phyloP scores from a whole-genome alignment of 371 early-diverging fungal genomes.

The Nematocida ausubeli region DNA sequence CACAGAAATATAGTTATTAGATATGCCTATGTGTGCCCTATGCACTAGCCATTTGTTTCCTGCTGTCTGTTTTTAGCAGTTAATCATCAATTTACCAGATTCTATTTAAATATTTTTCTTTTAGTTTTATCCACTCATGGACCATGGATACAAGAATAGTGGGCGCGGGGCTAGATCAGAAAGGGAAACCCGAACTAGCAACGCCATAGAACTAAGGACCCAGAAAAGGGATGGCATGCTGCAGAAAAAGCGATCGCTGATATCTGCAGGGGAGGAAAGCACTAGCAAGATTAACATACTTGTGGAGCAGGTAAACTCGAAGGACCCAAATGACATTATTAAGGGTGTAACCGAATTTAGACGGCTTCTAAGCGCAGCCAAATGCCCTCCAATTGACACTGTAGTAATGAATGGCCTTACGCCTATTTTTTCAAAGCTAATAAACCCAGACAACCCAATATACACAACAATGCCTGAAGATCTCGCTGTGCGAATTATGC shows the following conservation, averaged over 20 bases:
- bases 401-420: constrained; percentile 87
- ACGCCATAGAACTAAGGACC: constrained; percentile 62
- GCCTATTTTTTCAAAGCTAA: constrained; percentile 86
- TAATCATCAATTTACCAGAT: no score
- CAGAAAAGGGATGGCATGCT: constrained; percentile 65
- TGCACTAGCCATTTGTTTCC: no score
- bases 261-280: not conserved
- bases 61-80: no score
- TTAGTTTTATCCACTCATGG: constrained; percentile 30
- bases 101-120: constrained; percentile 26
- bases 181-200: constrained; percentile 31
- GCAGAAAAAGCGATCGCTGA: constrained; percentile 63
- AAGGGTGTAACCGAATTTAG: constrained; percentile 83
- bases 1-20: no score
- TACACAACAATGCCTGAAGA: constrained; percentile 39
- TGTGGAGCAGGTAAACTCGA: constrained; percentile 51
- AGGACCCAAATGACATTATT: constrained; percentile 65
- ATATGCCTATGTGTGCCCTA: no score
- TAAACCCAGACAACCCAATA: constrained; percentile 73
- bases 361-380: constrained; percentile 88
- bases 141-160: constrained; percentile 48
- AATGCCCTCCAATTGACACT: constrained; percentile 91
- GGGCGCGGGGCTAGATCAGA: constrained; percentile 25
- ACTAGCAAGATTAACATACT: constrained; percentile 54
- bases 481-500: constrained; percentile 70